Conservation (phyloP, 2,329 filamentous ascomycete genomes). For the Reticulascus tulasneorum region DNA sequence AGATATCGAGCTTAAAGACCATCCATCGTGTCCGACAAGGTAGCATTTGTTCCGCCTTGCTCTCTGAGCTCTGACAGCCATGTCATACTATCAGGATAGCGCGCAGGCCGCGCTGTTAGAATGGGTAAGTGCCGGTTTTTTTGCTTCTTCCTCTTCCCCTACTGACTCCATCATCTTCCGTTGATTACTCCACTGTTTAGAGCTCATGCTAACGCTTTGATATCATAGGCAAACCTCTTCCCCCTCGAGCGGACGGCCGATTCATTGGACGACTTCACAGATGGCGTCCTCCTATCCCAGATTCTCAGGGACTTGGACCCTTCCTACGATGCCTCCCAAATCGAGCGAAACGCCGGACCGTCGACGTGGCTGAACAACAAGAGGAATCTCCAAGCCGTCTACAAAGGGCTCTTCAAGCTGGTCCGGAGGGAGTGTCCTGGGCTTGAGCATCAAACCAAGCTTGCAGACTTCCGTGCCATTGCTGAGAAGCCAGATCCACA, state of each 20-base stretch:
- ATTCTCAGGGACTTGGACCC: slow-evolving; percentile 56
- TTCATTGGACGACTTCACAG: slow-evolving; percentile 47
- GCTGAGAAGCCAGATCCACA: slow-evolving; percentile 52
- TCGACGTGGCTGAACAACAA: slow-evolving; percentile 46
- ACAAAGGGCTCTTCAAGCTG: slow-evolving; percentile 52
- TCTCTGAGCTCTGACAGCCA: too few species aligned
- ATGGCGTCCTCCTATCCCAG: slow-evolving; percentile 51
- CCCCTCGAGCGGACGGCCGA: slow-evolving; percentile 41
- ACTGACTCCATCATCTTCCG: not conserved
- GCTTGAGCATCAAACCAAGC: slow-evolving; percentile 47
- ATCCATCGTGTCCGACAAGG: too few species aligned
- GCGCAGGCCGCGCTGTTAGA: slow-evolving; percentile 53
- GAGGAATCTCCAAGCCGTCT: slow-evolving; percentile 50
- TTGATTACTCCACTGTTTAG: slow-evolving; percentile 11
- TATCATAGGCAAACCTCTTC: slow-evolving; percentile 32
- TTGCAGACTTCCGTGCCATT: slow-evolving; percentile 54
- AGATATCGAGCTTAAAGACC: too few species aligned
- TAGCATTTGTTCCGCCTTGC: too few species aligned
- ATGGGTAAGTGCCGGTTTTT: slow-evolving; percentile 39
- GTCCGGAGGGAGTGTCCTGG: slow-evolving; percentile 49
- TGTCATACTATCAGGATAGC: too few species aligned
- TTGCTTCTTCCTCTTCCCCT: slow-evolving; percentile 6
- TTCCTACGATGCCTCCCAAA: slow-evolving; percentile 39
- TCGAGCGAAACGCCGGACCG: slow-evolving; percentile 23
- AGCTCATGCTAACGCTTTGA: slow-evolving; percentile 5